Evolutionary conservation across 140 eudicot genomes (phyloP), one percentile per base, ranked within the genome.

Genomic region (Flaveria floridana): DNA sequence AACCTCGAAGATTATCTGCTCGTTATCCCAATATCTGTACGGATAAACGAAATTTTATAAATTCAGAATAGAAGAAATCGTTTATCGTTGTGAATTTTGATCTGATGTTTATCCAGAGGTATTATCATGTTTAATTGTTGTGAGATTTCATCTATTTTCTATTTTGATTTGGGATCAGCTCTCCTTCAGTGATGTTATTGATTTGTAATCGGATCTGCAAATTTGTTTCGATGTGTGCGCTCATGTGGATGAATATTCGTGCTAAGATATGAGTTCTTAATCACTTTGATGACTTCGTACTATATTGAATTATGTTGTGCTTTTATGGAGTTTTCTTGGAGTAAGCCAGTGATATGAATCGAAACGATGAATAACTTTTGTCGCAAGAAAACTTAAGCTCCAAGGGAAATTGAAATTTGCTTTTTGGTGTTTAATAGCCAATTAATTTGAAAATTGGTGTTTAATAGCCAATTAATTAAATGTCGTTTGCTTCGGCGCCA

Each of bases 401-500:
- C 11, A 67, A 39, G 5, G 9, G 4, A 25, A 76, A 39, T 53
- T 39, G 8, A 37, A 20, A 20, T 58, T 20, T n/a, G 7, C 23
- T 72, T 41, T 57, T 42, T 3, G 21, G 47, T 41, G n/a, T n/a
- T n/a, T n/a, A n/a, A n/a, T n/a, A n/a, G n/a, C n/a, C n/a, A n/a
- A n/a, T n/a, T n/a, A n/a, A n/a, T n/a, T n/a, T n/a, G n/a, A n/a
- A n/a, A n/a, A n/a, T n/a, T n/a, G n/a, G n/a, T n/a, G 47, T 58
- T 73, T 15, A 53, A 28, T 50, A 50, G 13, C 3, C 7, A 55
- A 1, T 51, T 48, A 50, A 1, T 51, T 48, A 51, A 19, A 34
- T 34, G 68, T 26, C 25, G 52, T 26, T 47, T 68, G 23, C 81
- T 76, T 76, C 11, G 75, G 62, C 75, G 5, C 61, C 75, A 77